Conservation (phyloP, 768 basidiomycete genomes). For the Lentinula guzmanii region DNA sequence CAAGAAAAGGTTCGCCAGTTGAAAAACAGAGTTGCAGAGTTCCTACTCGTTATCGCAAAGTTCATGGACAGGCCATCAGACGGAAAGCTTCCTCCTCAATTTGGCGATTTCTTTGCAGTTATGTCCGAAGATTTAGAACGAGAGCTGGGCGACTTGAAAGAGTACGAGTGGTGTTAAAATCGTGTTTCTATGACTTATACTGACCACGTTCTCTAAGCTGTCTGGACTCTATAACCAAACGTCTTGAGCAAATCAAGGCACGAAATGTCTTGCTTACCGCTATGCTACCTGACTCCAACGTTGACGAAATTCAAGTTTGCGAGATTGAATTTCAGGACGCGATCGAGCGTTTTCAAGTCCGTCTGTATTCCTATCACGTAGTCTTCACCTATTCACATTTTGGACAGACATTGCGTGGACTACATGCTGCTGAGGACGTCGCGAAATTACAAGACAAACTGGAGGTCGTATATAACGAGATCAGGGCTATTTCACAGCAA, state of each 20-base stretch:
- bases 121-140: not conserved
- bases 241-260: not conserved
- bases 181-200: not conserved
- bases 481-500: not conserved
- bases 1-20: not conserved
- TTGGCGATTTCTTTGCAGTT: not conserved
- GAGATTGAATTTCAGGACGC: not conserved
- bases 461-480: not conserved
- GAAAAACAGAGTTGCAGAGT: not conserved
- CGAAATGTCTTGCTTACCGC: not conserved
- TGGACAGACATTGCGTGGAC: not conserved
- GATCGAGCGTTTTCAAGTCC: not conserved
- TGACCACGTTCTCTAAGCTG: not conserved
- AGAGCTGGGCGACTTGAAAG: not conserved
- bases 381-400: not conserved
- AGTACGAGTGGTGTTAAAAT: not conserved
- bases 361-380: not conserved
- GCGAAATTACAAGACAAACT: not conserved
- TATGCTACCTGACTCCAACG: not conserved
- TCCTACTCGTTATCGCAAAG: not conserved
- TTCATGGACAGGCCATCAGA: conserved; percentile 1
- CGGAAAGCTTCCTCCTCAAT: not conserved
- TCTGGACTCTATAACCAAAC: not conserved
- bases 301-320: not conserved
- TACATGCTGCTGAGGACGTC: not conserved